Base-by-base conservation (phyloP, 2,329 filamentous ascomycete species). In the Dactylellina leptospora region DNA sequence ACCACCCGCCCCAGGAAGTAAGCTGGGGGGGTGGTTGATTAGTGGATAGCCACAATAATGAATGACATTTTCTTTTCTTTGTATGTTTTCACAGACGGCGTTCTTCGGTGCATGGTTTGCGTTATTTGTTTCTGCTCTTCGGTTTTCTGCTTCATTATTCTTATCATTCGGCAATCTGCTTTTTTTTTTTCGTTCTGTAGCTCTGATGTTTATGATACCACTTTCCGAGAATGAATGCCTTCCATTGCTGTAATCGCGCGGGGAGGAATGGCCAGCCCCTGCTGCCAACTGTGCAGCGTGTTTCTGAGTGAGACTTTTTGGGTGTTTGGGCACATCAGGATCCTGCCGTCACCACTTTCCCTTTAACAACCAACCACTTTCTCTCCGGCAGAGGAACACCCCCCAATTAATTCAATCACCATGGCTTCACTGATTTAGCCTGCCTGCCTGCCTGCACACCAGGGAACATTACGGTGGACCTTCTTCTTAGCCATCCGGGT, bases 241-340 rank as follows among this genome's bases (percentile, higher is more conserved):
- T n/a, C n/a, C n/a, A n/a, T n/a, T n/a, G n/a, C n/a, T n/a, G n/a
- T n/a, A n/a, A n/a, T n/a, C n/a, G n/a, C n/a, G n/a, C n/a, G n/a
- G n/a, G n/a, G n/a, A n/a, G n/a, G n/a, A n/a, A n/a, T n/a, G n/a
- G 5, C 5, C 11, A 16, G 11, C 10, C 13, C 8, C 6, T 40
- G 36, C 1, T 40, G 10, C n/a, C n/a, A 40, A 5, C 11, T 40
- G 36, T 9, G 8, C 11, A 16, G 50, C 47, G n/a, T 45, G 48
- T 63, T 63, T 63, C 59, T n/a, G 59, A 50, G 51, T 66, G 61
- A 66, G 61, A 66, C 61, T 53, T 48, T 28, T 48, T 47, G 27
- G 13, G 18, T 10, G 36, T 40, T 16, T 11, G 36, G 13, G 36
- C 36, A 4, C 13, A 40, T 28, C 30, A 22, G 44, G 44, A 56